Evolutionary conservation across 495 filamentous ascomycete genomes (phyloP), one percentile per base, ranked within the genome.

Genomic region (Neurospora sp.): DNA sequence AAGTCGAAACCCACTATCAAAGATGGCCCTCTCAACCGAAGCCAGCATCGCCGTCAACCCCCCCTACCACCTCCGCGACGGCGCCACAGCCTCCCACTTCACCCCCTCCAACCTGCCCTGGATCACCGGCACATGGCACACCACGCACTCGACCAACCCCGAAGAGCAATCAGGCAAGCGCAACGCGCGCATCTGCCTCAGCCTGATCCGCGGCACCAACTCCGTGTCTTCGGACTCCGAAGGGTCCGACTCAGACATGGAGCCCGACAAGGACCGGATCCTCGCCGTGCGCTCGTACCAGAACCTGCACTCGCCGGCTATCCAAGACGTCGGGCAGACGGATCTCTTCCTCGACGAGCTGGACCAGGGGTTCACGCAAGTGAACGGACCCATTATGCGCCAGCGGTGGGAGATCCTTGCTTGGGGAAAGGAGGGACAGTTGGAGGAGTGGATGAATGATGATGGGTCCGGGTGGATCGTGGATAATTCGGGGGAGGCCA

Each of bases 401-500:
- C 54, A 66, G 27, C 54, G 54, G 12, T 66, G 54, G 54, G 70
- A 76, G 37, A 48, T 76, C 0, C 2, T 76, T 0, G 75, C 75
- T 0, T 74, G 75, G 70, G 76, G 75, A 0, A 76, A 74, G 14
- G 75, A 76, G 39, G 75, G 75, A 4, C 75, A 76, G 71, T 69
- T 76, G 18, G 71, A 72, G 18, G 66, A 70, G 23, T 76, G 75
- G 75, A 76, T 76, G 75, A 74, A 69, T 9, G 73, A 72, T 9
- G 75, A 76, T 7, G 72, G 72, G 4, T 16, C 31, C 46, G 73
- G 73, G 0, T 70, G 73, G 75, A 76, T 76, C 20, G 35, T 37
- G 9, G 75, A 76, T 48, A 14, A 37, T 2, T 69, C 70, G 2
- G 75, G 75, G 14, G 75, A 76, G 70, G 31, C 41, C 18, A 41